Conservation (phyloP, 257 asterid species). For the Rehmannia glutinosa region DNA sequence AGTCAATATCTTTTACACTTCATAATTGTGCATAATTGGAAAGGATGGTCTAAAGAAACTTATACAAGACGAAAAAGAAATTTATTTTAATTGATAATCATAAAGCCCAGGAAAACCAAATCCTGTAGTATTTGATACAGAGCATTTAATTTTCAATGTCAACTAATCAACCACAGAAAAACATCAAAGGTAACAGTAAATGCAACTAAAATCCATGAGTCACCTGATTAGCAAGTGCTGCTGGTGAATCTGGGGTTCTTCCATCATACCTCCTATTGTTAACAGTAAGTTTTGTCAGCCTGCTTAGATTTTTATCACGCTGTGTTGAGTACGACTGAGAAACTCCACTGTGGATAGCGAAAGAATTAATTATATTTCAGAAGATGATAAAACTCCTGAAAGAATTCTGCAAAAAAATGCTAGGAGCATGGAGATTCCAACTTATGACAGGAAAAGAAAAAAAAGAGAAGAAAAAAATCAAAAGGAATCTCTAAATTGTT, state of each 20-base stretch:
- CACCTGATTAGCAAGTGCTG: slow-evolving; percentile 76
- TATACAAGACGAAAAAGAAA: background rate
- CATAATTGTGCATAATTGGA: background rate
- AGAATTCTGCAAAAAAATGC: slow-evolving; percentile 4
- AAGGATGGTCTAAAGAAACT: background rate
- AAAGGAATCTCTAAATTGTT: background rate
- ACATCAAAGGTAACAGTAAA: background rate
- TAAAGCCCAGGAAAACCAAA: background rate
- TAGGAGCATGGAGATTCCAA: slow-evolving; percentile 3
- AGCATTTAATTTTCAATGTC: background rate
- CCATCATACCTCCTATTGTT: slow-evolving; percentile 71
- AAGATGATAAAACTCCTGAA: slow-evolving; percentile 6
- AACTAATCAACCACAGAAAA: slow-evolving; percentile 4
- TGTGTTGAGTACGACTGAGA: slow-evolving; percentile 69
- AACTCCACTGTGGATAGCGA: slow-evolving; percentile 56
- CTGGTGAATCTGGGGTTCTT: slow-evolving; percentile 90
- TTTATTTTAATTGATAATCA: background rate
- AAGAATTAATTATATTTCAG: background rate
- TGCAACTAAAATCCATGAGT: slow-evolving; percentile 11
- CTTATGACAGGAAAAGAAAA: background rate
- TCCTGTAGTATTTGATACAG: background rate
- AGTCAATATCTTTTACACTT: background rate
- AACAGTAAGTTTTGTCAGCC: slow-evolving; percentile 85
- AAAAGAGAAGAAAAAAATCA: no score
- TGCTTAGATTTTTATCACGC: slow-evolving; percentile 62